Conservation (phyloP, 2,329 filamentous ascomycete species). For the Cladobotryum protrusum region DNA sequence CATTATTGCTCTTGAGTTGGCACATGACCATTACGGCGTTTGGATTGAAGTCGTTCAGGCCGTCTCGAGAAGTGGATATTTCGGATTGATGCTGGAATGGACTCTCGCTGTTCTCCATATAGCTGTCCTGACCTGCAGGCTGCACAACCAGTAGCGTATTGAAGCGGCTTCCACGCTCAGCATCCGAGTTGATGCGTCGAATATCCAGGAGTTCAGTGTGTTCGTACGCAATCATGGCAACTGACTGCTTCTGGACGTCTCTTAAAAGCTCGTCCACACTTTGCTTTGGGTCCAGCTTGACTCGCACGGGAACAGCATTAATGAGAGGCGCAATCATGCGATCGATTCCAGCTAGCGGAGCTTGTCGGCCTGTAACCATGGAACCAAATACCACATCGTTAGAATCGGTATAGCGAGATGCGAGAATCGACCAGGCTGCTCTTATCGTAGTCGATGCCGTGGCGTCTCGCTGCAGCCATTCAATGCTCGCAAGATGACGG, state of each 20-base stretch:
- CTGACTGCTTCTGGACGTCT: conserved; percentile 18
- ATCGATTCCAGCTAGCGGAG: conserved; percentile 4
- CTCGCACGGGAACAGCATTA: conserved; percentile 13
- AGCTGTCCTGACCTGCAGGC: neutral
- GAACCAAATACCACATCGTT: conserved; percentile 24
- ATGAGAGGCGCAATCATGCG: conserved; percentile 8
- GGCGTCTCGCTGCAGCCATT: conserved; percentile 3
- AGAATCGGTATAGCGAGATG: conserved; percentile 28
- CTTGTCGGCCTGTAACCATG: conserved; percentile 16
- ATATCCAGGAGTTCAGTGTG: conserved; percentile 22
- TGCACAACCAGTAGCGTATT: conserved; percentile 12
- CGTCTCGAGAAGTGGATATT: neutral
- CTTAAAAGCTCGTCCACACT: conserved; percentile 9
- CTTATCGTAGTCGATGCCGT: conserved; percentile 11
- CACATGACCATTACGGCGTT: conserved; percentile 7
- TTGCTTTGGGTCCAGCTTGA: conserved; percentile 7
- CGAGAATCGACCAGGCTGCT: conserved; percentile 24
- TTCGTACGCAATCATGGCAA: conserved; percentile 21
- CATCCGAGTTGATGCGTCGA: conserved; percentile 17
- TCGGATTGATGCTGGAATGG: neutral
- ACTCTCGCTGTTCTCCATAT: too few relatives aligned
- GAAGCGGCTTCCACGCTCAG: conserved; percentile 13
- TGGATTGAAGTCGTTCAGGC: conserved; percentile 1
- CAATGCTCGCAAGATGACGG: neutral
- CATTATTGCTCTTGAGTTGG: neutral